These are phyloP conservation scores for Pulveroboletus sp. DNA, from an alignment of 1,284 basidiomycete species.

Conservation along the genomic window DNA sequence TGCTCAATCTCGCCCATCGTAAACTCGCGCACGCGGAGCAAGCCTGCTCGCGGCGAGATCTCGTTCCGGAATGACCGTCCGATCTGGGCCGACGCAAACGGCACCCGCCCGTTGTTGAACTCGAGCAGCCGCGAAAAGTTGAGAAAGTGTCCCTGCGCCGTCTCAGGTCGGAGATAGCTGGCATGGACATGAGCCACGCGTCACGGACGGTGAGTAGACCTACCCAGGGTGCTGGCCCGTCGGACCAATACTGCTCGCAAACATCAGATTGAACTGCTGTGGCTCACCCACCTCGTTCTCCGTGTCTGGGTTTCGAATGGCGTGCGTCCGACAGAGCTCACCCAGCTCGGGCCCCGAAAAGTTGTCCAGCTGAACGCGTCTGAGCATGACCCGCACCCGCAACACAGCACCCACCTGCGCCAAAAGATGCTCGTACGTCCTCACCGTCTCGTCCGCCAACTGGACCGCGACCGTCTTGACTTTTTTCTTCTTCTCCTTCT, in stretches of 20 bases:
- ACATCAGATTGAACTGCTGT: constrained; percentile 98
- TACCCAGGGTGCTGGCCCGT: constrained; percentile 96
- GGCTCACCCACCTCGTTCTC: constrained; percentile 92
- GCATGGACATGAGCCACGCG: not conserved
- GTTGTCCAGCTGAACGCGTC: constrained; percentile 81
- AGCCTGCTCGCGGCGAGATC: constrained; percentile 93
- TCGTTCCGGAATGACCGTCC: constrained; percentile 98
- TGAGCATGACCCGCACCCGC: not conserved
- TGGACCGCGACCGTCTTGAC: constrained; percentile 75
- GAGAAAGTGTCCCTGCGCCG: constrained; percentile 98
- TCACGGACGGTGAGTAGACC: constrained; percentile 16
- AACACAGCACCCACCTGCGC: constrained; percentile 66
- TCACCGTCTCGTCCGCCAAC: constrained; percentile 73
- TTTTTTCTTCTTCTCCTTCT: constrained; percentile 78
- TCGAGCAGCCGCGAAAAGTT: constrained; percentile 97
- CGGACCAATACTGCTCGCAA: constrained; percentile 94
- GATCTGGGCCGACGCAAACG: constrained; percentile 97
- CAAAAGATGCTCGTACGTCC: constrained; percentile 79
- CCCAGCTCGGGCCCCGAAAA: constrained; percentile 89
- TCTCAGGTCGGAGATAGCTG: constrained; percentile 95
- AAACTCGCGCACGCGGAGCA: constrained; percentile 97
- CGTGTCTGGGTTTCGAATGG: constrained; percentile 89
- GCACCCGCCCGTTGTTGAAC: constrained; percentile 95
- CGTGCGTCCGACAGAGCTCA: constrained; percentile 79
- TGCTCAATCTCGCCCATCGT: constrained; percentile 99